Conservation (phyloP, 805 yeast genomes). For the Cyberlindnera japonica region DNA sequence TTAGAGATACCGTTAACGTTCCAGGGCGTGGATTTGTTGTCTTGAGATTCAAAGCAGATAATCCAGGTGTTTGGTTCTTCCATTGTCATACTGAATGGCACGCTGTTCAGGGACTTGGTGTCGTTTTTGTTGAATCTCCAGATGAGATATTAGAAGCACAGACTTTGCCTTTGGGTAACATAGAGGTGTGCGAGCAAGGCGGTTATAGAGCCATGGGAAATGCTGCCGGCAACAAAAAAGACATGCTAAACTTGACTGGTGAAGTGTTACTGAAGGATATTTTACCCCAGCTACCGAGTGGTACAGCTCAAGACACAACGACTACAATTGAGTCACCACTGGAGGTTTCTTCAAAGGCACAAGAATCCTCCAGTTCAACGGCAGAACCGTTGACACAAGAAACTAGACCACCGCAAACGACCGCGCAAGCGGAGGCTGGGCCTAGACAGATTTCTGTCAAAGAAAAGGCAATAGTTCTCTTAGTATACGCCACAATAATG, state of each 20-base stretch:
- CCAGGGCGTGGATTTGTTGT: constrained; percentile 64
- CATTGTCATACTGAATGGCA: constrained; percentile 92
- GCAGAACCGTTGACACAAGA: not conserved
- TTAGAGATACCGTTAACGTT: constrained; percentile 71
- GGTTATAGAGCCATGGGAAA: constrained; percentile 53
- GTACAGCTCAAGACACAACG: no score
- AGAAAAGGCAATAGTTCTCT: constrained; percentile 24
- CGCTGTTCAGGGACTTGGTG: constrained; percentile 74
- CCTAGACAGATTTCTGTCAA: constrained; percentile 23
- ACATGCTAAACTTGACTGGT: constrained; percentile 54
- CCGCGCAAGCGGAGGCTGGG: not conserved
- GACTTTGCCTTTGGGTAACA: constrained; percentile 41
- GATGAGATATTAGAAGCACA: constrained; percentile 40
- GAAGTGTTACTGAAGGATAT: constrained; percentile 21
- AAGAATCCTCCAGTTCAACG: no score
- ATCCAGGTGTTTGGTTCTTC: constrained; percentile 93
- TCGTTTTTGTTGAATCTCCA: constrained; percentile 72
- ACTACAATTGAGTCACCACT: no score
- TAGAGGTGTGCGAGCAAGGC: constrained; percentile 44
- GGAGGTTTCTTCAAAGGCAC: no score
- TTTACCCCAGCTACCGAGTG: not conserved
- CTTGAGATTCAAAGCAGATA: constrained; percentile 69
- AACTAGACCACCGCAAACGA: not conserved
- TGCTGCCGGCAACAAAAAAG: constrained; percentile 59
- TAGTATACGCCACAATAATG: constrained; percentile 32